Evolutionary conservation across 192 early-diverging fungal species (phyloP), one percentile per base, ranked within the genome.

Genomic region (Podila verticillata): DNA sequence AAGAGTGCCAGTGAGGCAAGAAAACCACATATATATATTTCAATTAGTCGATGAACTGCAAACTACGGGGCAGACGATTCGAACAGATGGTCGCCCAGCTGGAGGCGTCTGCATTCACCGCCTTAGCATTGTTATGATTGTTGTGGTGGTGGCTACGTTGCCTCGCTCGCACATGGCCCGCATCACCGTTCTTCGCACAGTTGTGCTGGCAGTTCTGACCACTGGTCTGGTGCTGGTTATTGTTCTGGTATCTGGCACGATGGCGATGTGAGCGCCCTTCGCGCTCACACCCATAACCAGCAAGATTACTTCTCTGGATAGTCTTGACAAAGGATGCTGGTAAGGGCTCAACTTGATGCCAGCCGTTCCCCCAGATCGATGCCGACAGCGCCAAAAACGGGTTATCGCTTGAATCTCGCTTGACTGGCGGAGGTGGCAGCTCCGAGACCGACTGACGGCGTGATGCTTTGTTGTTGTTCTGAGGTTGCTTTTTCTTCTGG

Each of bases 281-380:
- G 22, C 51, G n/a, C 29, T 80, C 77, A 26, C 69, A 68, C 0
- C 77, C 77, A 5, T 48, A 61, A 51, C 69, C 70, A 30, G 49
- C 10, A 2, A 72, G 22, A 34, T 72, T 80, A 54, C 61, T 72
- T 48, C 67, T 54, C 20, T 72, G 70, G 7, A 62, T 22, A 24
- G 59, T 72, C 65, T 72, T 80, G n/a, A 80, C 57, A 67, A 80
- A 72, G 13, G 77, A 72, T 12, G 71, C 77, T 15, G 77, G 77
- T 24, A 80, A 57, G 0, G 77, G 77, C 44, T 72, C 77, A 4
- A 80, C 77, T 20, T 80, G 77, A 20, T 71, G 77, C 77, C 77
- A 80, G 1, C 77, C 77, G 5, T 48, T n/a, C 19, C 77, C 77
- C 77, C 77, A 80, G 31, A 80, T 80, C 4, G 77, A 80, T 0